Evolutionary conservation across 2,329 filamentous ascomycete genomes (phyloP).

Genomic region (Penicillium rolfsii): DNA sequence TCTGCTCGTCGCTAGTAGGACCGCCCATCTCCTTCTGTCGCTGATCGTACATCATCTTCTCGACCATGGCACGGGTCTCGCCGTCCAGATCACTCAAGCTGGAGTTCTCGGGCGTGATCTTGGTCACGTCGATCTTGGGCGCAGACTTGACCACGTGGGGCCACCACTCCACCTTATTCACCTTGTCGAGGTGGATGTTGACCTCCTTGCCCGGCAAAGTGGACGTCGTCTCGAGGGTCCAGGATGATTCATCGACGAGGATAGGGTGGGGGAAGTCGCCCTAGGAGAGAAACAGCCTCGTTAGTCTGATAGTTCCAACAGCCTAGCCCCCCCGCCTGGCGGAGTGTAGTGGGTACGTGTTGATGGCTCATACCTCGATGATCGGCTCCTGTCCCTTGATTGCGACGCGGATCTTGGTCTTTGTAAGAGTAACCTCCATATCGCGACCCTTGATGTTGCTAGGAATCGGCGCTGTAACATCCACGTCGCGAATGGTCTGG

Average conservation of each 20-base stretch:
- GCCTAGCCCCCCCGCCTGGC: not conserved
- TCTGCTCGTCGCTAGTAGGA: constrained; percentile 90
- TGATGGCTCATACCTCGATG: constrained; percentile 65
- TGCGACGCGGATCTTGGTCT: constrained; percentile 73
- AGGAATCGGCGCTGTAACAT: constrained; percentile 76
- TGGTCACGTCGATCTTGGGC: constrained; percentile 90
- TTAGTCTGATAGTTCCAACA: not conserved
- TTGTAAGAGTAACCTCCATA: constrained; percentile 79
- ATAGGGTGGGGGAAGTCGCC: constrained; percentile 83
- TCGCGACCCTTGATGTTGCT: constrained; percentile 83
- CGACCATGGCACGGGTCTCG: constrained; percentile 93
- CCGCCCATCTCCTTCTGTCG: constrained; percentile 90
- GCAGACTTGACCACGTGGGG: constrained; percentile 83
- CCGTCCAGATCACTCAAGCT: constrained; percentile 92
- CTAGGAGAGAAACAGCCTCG: constrained; percentile 50
- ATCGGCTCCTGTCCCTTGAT: constrained; percentile 88
- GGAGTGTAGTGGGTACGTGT: not conserved
- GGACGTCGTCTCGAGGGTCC: constrained; percentile 77
- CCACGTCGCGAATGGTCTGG: constrained; percentile 87
- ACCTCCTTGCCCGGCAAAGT: constrained; percentile 67
- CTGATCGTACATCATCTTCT: constrained; percentile 99
- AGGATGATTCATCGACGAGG: constrained; percentile 83
- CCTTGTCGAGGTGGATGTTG: constrained; percentile 88
- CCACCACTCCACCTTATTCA: constrained; percentile 99
- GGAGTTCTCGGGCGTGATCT: constrained; percentile 91